A percentile compares a stretch with the other conserved stretches of the same genome.
Evolutionary conservation across 768 basidiomycete species (phyloP).

Genomic region (Leccinellum rugosiceps): DNA sequence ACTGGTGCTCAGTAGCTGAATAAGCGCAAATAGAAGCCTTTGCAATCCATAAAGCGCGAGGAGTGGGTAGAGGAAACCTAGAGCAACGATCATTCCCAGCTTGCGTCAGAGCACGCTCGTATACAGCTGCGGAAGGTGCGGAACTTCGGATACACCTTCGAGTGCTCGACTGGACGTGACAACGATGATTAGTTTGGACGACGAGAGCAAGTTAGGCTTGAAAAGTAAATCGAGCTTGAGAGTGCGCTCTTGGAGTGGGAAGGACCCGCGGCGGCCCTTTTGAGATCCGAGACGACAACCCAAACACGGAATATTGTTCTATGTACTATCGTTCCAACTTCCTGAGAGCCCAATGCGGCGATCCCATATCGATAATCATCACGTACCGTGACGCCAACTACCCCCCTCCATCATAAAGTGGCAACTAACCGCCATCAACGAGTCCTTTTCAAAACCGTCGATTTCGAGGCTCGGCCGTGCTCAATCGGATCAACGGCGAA

Average conservation of each 20-base stretch:
- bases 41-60: constrained; percentile 20
- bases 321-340: too few species aligned
- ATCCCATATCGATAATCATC: neutral
- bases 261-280: neutral
- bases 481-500: neutral
- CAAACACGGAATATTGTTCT: neutral
- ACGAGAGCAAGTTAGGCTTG: neutral
- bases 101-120: neutral
- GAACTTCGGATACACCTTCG: neutral
- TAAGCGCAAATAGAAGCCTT: constrained; percentile 3
- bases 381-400: constrained; percentile 1
- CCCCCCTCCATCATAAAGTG: too few species aligned
- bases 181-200: neutral
- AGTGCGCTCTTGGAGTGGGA: neutral
- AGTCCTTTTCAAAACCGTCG: constrained; percentile 3
- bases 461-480: neutral
- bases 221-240: too few species aligned
- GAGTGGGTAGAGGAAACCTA: constrained; percentile 19
- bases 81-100: constrained; percentile 23
- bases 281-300: neutral
- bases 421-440: too few species aligned
- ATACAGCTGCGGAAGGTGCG: neutral
- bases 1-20: neutral
- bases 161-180: neutral
- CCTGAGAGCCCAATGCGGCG: too few species aligned